phyloP scores from a whole-genome alignment of 179 eudicot species.

The Camellia oleifera region DNA sequence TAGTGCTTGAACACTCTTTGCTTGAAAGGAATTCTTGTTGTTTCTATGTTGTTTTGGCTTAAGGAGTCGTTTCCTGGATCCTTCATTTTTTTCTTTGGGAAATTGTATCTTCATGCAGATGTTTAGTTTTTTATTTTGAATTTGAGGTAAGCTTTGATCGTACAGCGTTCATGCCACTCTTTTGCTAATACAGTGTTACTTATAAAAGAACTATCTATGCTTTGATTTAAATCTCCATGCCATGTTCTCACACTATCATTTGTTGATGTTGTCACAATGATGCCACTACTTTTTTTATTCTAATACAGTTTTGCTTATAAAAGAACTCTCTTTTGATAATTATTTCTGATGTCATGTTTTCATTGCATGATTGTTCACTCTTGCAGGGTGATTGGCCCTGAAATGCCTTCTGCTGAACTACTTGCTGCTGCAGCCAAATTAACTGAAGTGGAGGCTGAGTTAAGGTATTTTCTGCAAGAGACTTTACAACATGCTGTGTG shows the following conservation, averaged over 20 bases:
- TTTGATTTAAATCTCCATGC: background rate
- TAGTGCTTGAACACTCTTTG: background rate
- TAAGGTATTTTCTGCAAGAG: conserved; percentile 46
- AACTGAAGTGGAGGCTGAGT: conserved; percentile 92
- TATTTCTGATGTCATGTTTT: background rate
- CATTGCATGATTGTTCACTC: conserved; percentile 7
- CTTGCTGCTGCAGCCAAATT: conserved; percentile 98
- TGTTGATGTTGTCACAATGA: background rate
- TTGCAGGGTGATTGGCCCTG: conserved; percentile 82
- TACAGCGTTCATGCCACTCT: too few relatives aligned
- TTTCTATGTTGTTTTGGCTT: background rate
- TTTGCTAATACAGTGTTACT: too few relatives aligned
- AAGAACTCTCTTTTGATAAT: background rate
- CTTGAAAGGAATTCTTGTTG: background rate
- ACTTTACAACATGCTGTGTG: background rate
- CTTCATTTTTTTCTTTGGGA: background rate
- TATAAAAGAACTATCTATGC: background rate
- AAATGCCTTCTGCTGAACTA: conserved; percentile 92
- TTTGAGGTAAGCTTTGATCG: background rate
- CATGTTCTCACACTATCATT: background rate
- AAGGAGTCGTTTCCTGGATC: background rate
- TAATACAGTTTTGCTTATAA: conserved; percentile 40
- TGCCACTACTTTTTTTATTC: background rate
- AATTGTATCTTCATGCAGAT: too few relatives aligned
- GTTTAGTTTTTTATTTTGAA: too few relatives aligned